Evolutionary conservation across 2,329 filamentous ascomycete genomes (phyloP), one percentile per base, ranked within the genome.

Genomic region (Cladosporium sp.): DNA sequence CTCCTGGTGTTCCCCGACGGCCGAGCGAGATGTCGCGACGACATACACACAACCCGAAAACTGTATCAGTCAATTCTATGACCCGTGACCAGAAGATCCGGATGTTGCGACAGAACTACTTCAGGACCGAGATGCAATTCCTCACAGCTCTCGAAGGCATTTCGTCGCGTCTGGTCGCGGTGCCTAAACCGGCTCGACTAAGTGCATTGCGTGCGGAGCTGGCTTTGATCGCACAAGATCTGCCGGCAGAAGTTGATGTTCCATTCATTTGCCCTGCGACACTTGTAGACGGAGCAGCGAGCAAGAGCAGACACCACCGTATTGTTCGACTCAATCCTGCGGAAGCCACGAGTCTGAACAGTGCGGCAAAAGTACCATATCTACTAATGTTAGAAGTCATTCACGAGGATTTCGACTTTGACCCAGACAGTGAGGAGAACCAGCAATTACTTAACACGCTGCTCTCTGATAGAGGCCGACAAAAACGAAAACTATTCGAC

Each of bases 281-380:
- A 0, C 79, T 94, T 59, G 85, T 90, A 12, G 86, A 92, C 77
- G 90, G 92, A 26, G 85, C 87, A n/a, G 87, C 91, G 2, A 87
- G 89, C 30, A 88, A 87, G 74, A 93, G 91, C 74, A 87, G 86
- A 64, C 92, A 95, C 76, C 92, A 95, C 74, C 87, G 92, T 41
- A 92, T 95, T 67, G 91, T 95, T 55, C 87, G 92, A 44, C 83
- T 95, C 59, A 95, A 93, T 73, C 92, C 92, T 7, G 90, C 91
- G 1, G 92, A 95, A 78, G 89, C 92, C 6, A 94, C 92, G 0
- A 92, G 93, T 64, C 80, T 95, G 61, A 95, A 95, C 78, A 95
- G 92, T 75, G 92, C 92, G 4, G 91, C 95, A 76, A 91, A 93
- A 75, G 92, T 95, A 54, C 92, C 92, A 0, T 95, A 93, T 78